phyloP scores from a whole-genome alignment of 768 basidiomycete species.

The Leccinum pellstonianum region DNA sequence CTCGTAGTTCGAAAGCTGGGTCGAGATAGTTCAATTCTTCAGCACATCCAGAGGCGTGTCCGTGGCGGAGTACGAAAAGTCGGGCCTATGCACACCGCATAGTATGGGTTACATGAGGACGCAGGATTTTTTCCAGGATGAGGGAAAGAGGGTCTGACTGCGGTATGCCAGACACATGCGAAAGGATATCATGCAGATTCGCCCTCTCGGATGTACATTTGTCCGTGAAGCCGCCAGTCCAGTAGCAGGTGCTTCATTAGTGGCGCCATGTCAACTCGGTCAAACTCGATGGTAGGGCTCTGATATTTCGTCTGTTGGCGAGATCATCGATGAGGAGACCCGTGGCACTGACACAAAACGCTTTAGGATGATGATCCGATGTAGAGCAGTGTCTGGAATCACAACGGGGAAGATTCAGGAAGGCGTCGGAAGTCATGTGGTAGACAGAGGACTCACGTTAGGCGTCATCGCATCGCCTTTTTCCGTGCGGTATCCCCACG shows the following conservation, averaged over 20 bases:
- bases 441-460: conserved; percentile 25
- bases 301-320: conserved; percentile 33
- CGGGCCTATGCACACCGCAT: conserved; percentile 29
- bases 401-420: not conserved
- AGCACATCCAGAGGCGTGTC: conserved; percentile 30
- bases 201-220: conserved; percentile 37
- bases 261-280: conserved; percentile 35
- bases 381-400: conserved; percentile 34
- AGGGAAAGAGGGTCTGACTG: conserved; percentile 22
- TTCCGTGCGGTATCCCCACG: conserved; percentile 38
- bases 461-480: conserved; percentile 32
- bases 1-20: conserved; percentile 36
- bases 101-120: too few relatives aligned
- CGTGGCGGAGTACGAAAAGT: conserved; percentile 29
- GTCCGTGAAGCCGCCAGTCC: conserved; percentile 41
- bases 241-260: conserved; percentile 36
- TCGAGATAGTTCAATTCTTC: conserved; percentile 29
- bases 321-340: conserved; percentile 45
- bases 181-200: conserved; percentile 37
- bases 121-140: not conserved
- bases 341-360: conserved; percentile 38
- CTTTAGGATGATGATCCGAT: conserved; percentile 39
- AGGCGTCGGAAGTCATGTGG: too few relatives aligned
- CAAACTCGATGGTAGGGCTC: conserved; percentile 34
- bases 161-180: conserved; percentile 41